Conservation (phyloP, 495 filamentous ascomycete species). For the Talaromyces liani region DNA sequence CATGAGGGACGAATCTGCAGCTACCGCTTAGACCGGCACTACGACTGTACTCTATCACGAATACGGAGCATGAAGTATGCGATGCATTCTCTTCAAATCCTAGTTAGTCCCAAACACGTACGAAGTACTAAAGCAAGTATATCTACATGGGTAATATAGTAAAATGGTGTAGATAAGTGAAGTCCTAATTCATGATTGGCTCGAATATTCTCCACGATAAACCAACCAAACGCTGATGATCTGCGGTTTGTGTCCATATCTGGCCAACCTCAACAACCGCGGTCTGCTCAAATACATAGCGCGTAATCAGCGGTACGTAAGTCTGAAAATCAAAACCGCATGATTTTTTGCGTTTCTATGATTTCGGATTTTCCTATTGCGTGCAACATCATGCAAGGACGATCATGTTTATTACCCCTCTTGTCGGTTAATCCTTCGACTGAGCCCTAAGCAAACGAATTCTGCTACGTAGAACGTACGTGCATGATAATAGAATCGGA, state of each 20-base stretch:
- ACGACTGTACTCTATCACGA: neutral
- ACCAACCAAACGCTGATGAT: neutral
- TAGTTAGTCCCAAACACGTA: neutral
- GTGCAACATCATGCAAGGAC: neutral
- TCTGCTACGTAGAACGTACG: neutral
- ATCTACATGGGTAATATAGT: neutral
- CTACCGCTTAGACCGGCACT: neutral
- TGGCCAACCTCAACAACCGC: neutral
- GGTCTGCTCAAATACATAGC: neutral
- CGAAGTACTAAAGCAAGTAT: neutral
- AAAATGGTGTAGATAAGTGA: neutral
- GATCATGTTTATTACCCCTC: slow-evolving; percentile 1
- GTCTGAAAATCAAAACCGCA: neutral
- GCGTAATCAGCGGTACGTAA: neutral
- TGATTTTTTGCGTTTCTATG: neutral
- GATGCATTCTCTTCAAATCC: too few species aligned
- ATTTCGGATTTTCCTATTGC: neutral
- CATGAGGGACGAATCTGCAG: neutral
- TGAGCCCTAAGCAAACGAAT: neutral
- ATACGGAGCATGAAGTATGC: neutral
- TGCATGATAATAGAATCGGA: neutral
- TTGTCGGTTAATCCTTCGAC: neutral
- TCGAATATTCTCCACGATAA: neutral
- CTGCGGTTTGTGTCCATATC: neutral
- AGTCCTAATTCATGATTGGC: neutral